phyloP scores from a whole-genome alignment of 2,329 filamentous ascomycete genomes.

The Colletotrichum sp. region DNA sequence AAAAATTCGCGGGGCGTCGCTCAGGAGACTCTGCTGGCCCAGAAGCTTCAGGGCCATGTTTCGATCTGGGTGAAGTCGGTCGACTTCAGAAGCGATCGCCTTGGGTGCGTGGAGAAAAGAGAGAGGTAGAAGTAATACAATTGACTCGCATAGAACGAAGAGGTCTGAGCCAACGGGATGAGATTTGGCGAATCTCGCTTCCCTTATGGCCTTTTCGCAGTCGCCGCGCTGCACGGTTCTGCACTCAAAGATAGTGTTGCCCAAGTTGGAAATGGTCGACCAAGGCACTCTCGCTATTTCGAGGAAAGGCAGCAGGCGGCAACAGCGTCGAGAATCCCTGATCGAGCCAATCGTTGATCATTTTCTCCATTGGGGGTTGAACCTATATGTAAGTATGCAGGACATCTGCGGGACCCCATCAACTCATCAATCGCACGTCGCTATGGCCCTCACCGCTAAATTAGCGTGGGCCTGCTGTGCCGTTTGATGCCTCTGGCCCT shows the following conservation, averaged over 20 bases:
- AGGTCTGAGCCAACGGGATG: neutral
- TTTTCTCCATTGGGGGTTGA: neutral
- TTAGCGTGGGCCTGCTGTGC: neutral
- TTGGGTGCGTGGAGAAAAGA: neutral
- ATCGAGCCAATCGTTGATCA: neutral
- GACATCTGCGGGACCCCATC: neutral
- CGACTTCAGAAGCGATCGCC: neutral
- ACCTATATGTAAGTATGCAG: neutral
- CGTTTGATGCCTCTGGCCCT: neutral
- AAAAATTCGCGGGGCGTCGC: neutral
- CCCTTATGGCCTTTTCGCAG: neutral
- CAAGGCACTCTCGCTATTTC: neutral
- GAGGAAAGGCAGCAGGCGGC: neutral
- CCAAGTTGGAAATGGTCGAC: neutral
- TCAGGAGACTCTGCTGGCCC: neutral
- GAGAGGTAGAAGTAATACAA: neutral
- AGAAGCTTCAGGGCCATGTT: neutral
- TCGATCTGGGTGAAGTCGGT: neutral
- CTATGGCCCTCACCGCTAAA: neutral
- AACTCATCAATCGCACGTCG: neutral
- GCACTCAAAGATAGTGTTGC: neutral
- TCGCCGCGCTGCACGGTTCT: neutral
- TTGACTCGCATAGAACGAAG: neutral
- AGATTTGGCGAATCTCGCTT: neutral
- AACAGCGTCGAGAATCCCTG: neutral